phyloP scores from a whole-genome alignment of 768 basidiomycete species.

The Saitozyma podzolica region DNA sequence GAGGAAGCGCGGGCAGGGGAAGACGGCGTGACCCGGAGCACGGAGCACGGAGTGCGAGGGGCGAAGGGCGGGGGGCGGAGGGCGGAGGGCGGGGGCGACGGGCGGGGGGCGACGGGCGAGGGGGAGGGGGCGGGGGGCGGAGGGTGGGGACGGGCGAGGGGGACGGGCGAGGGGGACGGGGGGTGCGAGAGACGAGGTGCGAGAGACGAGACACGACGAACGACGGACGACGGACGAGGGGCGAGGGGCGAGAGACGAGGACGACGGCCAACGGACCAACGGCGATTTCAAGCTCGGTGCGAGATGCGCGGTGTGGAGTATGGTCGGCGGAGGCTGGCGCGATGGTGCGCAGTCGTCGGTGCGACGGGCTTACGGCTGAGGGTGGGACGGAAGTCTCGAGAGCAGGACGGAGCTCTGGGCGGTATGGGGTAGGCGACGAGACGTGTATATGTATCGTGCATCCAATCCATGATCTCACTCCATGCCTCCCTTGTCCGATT shows the following conservation, averaged over 20 bases:
- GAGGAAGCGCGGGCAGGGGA: constrained; percentile 66
- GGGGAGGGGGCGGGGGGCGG: background rate
- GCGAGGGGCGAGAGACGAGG: background rate
- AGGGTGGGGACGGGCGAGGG: background rate
- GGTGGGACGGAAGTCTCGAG: background rate
- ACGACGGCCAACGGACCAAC: too few relatives aligned
- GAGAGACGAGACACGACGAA: background rate
- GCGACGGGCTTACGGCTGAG: too few relatives aligned
- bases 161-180: too few relatives aligned
- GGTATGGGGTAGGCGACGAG: too few relatives aligned
- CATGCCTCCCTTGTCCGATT: too few relatives aligned
- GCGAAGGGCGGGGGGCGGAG: background rate
- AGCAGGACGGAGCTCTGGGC: background rate
- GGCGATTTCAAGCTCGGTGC: too few relatives aligned
- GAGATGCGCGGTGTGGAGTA: too few relatives aligned
- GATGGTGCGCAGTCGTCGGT: too few relatives aligned
- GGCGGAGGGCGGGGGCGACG: background rate
- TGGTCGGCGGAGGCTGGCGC: background rate
- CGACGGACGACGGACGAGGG: background rate
- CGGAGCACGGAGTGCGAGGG: background rate
- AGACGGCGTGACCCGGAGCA: constrained; percentile 30
- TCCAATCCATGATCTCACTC: too few relatives aligned
- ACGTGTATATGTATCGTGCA: too few relatives aligned
- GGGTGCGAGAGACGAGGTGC: background rate
- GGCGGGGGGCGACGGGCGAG: background rate